A percentile compares a stretch with the other conserved stretches of the same genome.
Evolutionary conservation across 768 basidiomycete genomes (phyloP).

Genomic region (Russula vinacea): DNA sequence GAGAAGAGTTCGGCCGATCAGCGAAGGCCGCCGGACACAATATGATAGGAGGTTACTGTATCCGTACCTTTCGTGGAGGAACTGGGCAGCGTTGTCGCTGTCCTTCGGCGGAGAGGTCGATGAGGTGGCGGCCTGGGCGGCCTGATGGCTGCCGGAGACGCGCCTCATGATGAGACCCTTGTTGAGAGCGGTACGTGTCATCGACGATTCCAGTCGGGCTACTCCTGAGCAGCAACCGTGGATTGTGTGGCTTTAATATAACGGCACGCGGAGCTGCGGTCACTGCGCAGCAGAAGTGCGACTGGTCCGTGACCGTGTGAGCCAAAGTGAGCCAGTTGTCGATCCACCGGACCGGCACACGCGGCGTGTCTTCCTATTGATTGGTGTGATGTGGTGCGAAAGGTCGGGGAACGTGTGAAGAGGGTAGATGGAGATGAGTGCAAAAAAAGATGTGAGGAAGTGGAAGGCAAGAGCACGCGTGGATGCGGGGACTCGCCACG

Average conservation of each 20-base stretch:
- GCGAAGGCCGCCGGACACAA: neutral
- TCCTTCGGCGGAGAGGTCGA: neutral
- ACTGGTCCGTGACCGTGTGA: too few relatives aligned
- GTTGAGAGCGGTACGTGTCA: neutral
- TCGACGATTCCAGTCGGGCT: neutral
- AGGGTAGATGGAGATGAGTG: neutral
- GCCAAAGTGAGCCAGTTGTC: too few relatives aligned
- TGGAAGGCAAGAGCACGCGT: neutral
- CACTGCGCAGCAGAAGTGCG: neutral
- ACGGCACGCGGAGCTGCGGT: neutral
- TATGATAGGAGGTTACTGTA: too few relatives aligned
- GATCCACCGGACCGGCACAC: neutral
- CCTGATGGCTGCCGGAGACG: neutral
- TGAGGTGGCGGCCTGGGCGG: neutral
- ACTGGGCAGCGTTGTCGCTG: neutral
- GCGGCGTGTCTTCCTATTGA: too few relatives aligned
- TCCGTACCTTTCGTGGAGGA: neutral
- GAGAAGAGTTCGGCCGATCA: neutral
- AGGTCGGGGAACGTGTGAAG: neutral
- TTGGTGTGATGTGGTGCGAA: too few relatives aligned
- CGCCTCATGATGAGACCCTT: conserved; percentile 9
- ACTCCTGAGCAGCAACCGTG: neutral
- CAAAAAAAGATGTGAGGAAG: neutral
- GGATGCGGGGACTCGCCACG: too few relatives aligned
- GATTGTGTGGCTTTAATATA: too few relatives aligned